Evolutionary conservation across 148 eudicot species (phyloP).

Genomic region (Chenopodium formosanum): DNA sequence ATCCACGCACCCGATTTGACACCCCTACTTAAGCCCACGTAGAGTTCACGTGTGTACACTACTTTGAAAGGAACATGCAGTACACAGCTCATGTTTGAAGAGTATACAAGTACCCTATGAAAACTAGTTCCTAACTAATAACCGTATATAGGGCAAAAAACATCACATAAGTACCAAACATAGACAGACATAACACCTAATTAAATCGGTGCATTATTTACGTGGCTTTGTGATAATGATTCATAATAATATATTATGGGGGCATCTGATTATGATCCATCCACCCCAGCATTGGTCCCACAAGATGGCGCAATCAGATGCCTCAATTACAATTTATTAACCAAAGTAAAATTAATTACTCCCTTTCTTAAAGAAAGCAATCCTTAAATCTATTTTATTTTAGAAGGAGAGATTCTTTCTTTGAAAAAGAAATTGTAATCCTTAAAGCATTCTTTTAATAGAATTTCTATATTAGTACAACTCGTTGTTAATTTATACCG

Average conservation of each 20-base stretch:
- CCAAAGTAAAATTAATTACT: background rate
- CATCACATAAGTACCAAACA: constrained; percentile 3
- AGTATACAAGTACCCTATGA: background rate
- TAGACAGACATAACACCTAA: constrained; percentile 10
- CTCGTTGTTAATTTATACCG: no score
- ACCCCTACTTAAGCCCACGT: background rate
- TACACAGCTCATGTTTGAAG: background rate
- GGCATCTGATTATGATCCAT: background rate
- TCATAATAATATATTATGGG: background rate
- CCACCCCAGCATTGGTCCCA: constrained; percentile 1
- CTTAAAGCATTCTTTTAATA: no score
- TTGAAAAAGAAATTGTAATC: no score
- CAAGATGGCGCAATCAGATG: background rate
- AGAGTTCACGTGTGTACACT: background rate
- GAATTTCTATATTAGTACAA: no score
- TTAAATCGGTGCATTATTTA: constrained; percentile 6
- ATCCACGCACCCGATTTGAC: no score
- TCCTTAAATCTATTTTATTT: background rate
- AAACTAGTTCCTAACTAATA: background rate
- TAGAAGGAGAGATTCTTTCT: no score
- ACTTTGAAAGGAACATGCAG: background rate
- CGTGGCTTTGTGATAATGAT: constrained; percentile 4
- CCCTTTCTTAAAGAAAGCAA: background rate
- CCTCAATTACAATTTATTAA: background rate
- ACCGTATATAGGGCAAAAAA: constrained; percentile 1